Evolutionary conservation across 108 stramenopile species (phyloP).

Genomic region (Bacterosira constricta): DNA sequence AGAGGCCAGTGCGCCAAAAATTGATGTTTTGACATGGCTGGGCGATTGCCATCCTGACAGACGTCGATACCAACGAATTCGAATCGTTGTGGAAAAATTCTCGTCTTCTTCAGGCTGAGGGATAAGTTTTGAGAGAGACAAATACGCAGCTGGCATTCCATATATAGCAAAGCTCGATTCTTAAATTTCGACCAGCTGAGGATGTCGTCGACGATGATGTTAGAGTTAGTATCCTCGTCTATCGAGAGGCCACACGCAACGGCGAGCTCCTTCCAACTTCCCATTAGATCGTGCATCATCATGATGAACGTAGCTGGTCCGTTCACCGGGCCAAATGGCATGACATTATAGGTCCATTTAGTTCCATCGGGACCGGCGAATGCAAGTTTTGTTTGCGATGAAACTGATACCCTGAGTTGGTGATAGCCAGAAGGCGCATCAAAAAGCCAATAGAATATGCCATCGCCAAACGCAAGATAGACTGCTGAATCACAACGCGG

Average conservation of each 20-base stretch:
- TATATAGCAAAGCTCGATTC: background rate
- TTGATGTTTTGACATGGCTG: constrained; percentile 11
- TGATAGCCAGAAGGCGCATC: too few relatives aligned
- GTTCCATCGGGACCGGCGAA: too few relatives aligned
- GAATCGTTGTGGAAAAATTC: constrained; percentile 2
- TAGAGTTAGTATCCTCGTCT: constrained; percentile 1
- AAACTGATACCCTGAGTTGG: too few relatives aligned
- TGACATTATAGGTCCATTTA: background rate
- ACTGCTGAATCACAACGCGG: background rate
- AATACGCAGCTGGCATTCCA: background rate
- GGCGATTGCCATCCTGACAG: background rate
- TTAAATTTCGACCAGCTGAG: background rate
- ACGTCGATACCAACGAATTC: constrained; percentile 21
- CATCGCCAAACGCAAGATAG: too few relatives aligned
- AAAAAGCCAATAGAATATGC: too few relatives aligned
- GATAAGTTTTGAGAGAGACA: background rate
- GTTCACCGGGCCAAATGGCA: background rate
- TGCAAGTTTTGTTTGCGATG: too few relatives aligned
- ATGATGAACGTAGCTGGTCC: too few relatives aligned
- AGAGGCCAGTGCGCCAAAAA: background rate
- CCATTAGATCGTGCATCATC: background rate
- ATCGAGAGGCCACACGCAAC: background rate
- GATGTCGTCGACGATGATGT: constrained; percentile 2
- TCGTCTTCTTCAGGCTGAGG: constrained; percentile 6
- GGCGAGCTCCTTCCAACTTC: background rate